phyloP scores from a whole-genome alignment of 140 eudicot species.

The Anethum foeniculum region DNA sequence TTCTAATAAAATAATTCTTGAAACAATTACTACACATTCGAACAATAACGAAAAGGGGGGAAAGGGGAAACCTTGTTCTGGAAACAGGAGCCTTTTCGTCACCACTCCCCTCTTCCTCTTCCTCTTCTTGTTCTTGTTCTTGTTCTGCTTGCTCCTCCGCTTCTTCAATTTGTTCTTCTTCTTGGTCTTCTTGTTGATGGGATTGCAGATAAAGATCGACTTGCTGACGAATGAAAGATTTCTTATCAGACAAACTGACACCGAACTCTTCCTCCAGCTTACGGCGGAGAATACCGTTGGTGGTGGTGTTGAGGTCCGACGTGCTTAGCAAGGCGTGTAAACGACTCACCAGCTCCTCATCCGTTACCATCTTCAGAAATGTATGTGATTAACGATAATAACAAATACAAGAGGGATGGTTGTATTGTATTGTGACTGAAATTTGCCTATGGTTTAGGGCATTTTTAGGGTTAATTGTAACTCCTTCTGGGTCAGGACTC shows the following conservation, averaged over 20 bases:
- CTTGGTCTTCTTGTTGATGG: constrained; percentile 22
- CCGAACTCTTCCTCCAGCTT: constrained; percentile 69
- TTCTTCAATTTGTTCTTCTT: constrained; percentile 21
- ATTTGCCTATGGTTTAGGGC: too few species aligned
- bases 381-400: neutral
- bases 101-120: neutral
- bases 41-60: too few species aligned
- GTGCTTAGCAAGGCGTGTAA: constrained; percentile 45
- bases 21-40: neutral
- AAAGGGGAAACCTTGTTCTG: neutral
- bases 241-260: constrained; percentile 63
- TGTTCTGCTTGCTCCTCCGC: constrained; percentile 15
- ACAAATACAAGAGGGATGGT: too few species aligned
- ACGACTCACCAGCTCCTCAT: constrained; percentile 57
- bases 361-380: constrained; percentile 54
- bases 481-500: too few species aligned
- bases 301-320: constrained; percentile 70
- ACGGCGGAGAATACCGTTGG: constrained; percentile 57
- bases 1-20: neutral
- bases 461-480: too few species aligned
- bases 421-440: too few species aligned
- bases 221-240: constrained; percentile 61
- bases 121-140: constrained; percentile 10
- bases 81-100: neutral
- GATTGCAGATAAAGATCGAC: constrained; percentile 53